Evolutionary conservation across 305 asterid genomes (phyloP), one percentile per base, ranked within the genome.

Genomic region (Ilex paraguariensis): DNA sequence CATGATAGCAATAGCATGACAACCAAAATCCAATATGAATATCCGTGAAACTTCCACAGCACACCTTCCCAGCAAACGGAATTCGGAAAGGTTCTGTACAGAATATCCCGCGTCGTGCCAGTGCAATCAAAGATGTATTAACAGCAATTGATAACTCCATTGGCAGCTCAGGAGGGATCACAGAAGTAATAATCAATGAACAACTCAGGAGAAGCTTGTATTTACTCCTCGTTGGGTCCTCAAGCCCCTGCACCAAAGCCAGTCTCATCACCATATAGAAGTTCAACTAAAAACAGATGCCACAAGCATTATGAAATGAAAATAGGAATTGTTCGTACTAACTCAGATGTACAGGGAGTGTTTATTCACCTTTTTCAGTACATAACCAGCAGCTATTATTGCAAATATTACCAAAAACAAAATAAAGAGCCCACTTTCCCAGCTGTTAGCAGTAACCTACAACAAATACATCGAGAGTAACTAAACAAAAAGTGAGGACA

Each of bases 81-180:
- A 93, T 90, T 70, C 98, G 82, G 67, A 93, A 93, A 52, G 98
- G 98, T 71, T 93, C 98, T 7, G 98, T 93, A 66, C 97, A 93
- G 72, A 85, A 93, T 79, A 93, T 84, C 74, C 97, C 98, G 60
- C 86, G 88, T 21, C 95, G 82, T 58, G 91, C 98, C 61, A 93
- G 77, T 56, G 97, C 97, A 85, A 93, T 93, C 82, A 93, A 79
- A 13, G 98, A 93, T 59, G 98, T 90, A 77, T 93, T 93, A 77
- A 93, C 98, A 62, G 98, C 98, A 70, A 93, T 93, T 15, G 98
- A 93, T 67, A 93, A 79, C 73, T 93, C 98, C 98, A 93, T 90
- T 54, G 98, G 98, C 71, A 93, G 85, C 83, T 93, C 97, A 58
- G 98, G 98, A 11, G 98, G 98, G 64, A 93, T 93, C 66, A 93